Evolutionary conservation across 441 rosid species (phyloP).

Genomic region (Pelargonium australe): DNA sequence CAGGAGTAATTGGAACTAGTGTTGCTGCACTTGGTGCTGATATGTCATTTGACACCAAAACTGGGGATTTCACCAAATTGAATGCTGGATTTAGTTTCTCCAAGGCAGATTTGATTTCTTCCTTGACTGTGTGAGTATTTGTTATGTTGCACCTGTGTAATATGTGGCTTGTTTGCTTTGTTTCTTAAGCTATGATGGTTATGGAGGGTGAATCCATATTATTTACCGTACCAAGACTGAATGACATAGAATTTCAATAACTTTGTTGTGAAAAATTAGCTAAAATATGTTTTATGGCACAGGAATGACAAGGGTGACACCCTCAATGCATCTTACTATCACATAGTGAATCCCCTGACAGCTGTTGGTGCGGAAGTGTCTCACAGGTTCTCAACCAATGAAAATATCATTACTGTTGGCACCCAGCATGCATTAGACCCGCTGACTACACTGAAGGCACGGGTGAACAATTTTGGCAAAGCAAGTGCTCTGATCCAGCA

Average conservation of each 20-base stretch:
- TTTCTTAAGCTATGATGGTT: background rate
- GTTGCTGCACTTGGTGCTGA: conserved; percentile 60
- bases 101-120: conserved; percentile 59
- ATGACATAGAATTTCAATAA: conserved; percentile 27
- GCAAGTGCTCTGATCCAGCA: conserved; percentile 84
- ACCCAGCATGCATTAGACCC: conserved; percentile 69
- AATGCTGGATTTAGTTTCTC: conserved; percentile 67
- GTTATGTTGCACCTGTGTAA: background rate
- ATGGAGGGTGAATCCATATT: conserved; percentile 21
- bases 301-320: conserved; percentile 82
- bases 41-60: conserved; percentile 68
- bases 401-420: conserved; percentile 67
- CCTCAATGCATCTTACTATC: conserved; percentile 68
- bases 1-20: conserved; percentile 68
- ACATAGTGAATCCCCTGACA: conserved; percentile 47
- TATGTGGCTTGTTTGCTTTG: background rate
- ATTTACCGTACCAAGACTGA: conserved; percentile 71
- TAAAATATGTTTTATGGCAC: background rate
- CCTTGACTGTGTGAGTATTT: conserved; percentile 62
- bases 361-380: conserved; percentile 78
- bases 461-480: conserved; percentile 62
- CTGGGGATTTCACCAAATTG: conserved; percentile 66
- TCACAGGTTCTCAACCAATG: conserved; percentile 68
- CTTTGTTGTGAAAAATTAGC: background rate
- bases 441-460: conserved; percentile 63